Evolutionary conservation across 2,329 filamentous ascomycete species (phyloP).

Genomic region (Alternaria sp.): DNA sequence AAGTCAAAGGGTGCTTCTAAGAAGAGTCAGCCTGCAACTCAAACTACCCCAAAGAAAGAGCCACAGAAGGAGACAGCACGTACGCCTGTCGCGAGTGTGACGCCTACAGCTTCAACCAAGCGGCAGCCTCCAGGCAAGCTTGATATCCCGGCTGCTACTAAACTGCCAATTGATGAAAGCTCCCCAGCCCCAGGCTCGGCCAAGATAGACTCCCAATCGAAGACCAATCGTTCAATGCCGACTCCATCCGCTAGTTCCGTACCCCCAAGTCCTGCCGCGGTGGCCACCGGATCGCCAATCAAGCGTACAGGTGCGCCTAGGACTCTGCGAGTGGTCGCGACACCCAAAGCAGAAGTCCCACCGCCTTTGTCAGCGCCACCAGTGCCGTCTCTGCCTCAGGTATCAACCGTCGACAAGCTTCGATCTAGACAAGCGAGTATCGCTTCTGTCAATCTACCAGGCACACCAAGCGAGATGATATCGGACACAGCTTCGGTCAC

Average conservation of each 20-base stretch:
- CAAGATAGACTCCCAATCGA: slow-evolving; percentile 37
- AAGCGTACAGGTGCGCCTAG: slow-evolving; percentile 61
- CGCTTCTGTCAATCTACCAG: slow-evolving; percentile 69
- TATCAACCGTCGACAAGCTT: slow-evolving; percentile 51
- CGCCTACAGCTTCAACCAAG: slow-evolving; percentile 33
- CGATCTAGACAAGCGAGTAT: slow-evolving; percentile 62
- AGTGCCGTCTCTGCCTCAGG: slow-evolving; percentile 40
- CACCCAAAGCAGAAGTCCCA: slow-evolving; percentile 68
- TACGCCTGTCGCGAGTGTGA: slow-evolving; percentile 13
- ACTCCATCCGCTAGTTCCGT: slow-evolving; percentile 59
- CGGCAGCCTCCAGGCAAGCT: slow-evolving; percentile 58
- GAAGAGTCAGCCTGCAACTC: slow-evolving; percentile 21
- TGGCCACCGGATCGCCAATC: slow-evolving; percentile 54
- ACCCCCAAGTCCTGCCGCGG: slow-evolving; percentile 62
- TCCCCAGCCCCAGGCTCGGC: slow-evolving; percentile 18
- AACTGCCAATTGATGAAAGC: slow-evolving; percentile 30
- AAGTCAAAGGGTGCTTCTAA: slow-evolving; percentile 33
- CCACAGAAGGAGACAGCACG: slow-evolving; percentile 12
- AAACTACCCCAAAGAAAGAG: slow-evolving; percentile 23
- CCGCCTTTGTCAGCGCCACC: slow-evolving; percentile 50
- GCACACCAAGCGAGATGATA: slow-evolving; percentile 77
- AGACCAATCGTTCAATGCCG: slow-evolving; percentile 35
- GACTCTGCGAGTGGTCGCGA: slow-evolving; percentile 74
- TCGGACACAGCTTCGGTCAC: slow-evolving; percentile 81
- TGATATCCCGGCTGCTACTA: slow-evolving; percentile 55